phyloP scores from a whole-genome alignment of 495 filamentous ascomycete genomes.

The Chaetomium fimeti region DNA sequence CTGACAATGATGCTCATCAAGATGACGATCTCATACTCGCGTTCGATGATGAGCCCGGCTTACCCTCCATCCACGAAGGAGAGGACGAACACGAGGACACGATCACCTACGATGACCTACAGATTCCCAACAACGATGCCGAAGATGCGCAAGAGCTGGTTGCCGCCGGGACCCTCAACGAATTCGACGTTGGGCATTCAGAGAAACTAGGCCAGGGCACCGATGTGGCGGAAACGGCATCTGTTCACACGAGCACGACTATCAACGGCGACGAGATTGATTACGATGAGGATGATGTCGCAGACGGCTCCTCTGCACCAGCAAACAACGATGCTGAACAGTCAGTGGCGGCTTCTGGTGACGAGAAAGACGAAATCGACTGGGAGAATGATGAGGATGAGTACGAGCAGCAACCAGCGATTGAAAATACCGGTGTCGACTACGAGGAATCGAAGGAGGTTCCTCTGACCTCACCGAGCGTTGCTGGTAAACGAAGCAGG shows the following conservation, averaged over 20 bases:
- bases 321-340: constrained; percentile 17
- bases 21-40: constrained; percentile 26
- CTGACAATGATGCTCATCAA: constrained; percentile 27
- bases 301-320: constrained; percentile 19
- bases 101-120: constrained; percentile 6
- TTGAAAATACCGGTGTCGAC: constrained; percentile 33
- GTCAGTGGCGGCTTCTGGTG: constrained; percentile 7
- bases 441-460: constrained; percentile 24
- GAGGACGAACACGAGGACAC: constrained; percentile 16
- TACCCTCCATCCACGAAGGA: constrained; percentile 18
- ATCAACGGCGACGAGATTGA: constrained; percentile 51
- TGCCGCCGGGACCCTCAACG: constrained; percentile 16
- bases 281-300: constrained; percentile 44
- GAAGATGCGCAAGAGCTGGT: constrained; percentile 6
- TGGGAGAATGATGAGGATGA: constrained; percentile 45
- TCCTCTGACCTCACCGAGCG: constrained; percentile 18
- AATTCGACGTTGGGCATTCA: constrained; percentile 15
- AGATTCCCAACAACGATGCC: constrained; percentile 1
- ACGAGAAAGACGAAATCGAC: constrained; percentile 45
- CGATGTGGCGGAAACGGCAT: constrained; percentile 17
- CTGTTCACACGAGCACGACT: constrained; percentile 42
- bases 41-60: constrained; percentile 17
- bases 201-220: not conserved
- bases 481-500: constrained; percentile 33
- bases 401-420: constrained; percentile 25